Base-by-base conservation (phyloP, 2,329 filamentous ascomycete genomes). In the Fusarium graminum region DNA sequence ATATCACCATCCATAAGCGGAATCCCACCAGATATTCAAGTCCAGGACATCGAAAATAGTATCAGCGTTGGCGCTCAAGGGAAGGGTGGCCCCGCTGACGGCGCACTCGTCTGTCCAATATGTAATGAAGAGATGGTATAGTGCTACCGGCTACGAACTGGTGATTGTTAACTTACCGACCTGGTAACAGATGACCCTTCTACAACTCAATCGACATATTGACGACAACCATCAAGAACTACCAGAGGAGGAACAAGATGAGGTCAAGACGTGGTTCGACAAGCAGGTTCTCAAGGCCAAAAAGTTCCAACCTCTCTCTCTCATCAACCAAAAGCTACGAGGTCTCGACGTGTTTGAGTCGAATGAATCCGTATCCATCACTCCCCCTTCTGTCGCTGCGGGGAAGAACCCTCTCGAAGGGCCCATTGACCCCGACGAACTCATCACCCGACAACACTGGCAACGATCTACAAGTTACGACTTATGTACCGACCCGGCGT, bases 261-360 rank as follows among this genome's bases (percentile, higher is more conserved):
- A 97, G 79, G 93, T 97, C 72, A 96, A 96, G 81, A 94, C 93
- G 39, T 97, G 94, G 94, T 97, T 97, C 80, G 92, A 96, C 81
- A 91, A 92, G 74, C 94, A 97, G 79, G 94, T 97, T 79, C 86
- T 92, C 69, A 97, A 96, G 77, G 94, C 94, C 12, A 97, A 95
- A 79, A 90, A 90, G 68, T 97, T 97, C 77, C 94, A 97, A 74
- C 94, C 94, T 1, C 85, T 97, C 1, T 94, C 93, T 1, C 85
- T 97, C 6, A 87, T 97, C 72, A 97, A 97, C 79, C 93, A 97
- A 80, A 97, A 97, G 76, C 85, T 97, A 22, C 93, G 95, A 60
- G 93, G 93, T 11, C 84, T 97, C 41, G 94, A 97, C 54, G 93
- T 96, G 14, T 97, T 97, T 77, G 94, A 97, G 75, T 93, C 93